Evolutionary conservation across 805 yeast species (phyloP), one percentile per base, ranked within the genome.

Genomic region (Candida michaelii): DNA sequence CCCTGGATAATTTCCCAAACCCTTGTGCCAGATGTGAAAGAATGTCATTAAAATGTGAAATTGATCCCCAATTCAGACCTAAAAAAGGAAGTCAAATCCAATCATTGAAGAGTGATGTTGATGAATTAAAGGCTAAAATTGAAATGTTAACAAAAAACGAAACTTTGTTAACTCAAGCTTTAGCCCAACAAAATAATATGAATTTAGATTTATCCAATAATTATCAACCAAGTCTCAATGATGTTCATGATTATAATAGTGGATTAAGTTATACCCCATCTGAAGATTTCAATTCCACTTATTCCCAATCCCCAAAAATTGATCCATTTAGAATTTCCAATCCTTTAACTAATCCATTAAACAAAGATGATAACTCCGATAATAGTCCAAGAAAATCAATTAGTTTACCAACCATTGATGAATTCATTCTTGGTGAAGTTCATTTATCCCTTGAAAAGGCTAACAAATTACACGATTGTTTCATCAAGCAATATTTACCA

Each of bases 61-160:
- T 90, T 17, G 96, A 90, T 62, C 97, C 97, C 1, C 83, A 83
- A 53, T 90, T 89, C 62, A 76, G 89, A 55, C 97, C 97, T 3
- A 83, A 87, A 53, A 89, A 89, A 62, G 97, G 97, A 0, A 83
- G 91, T 1, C 97, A 89, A 60, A 82, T 89, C 19, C 96, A 89
- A 53, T 75, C 83, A 41, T 67, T 90, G 53, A 76, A 89, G 51
- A 86, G 85, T 52, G 97, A 90, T 52, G 89, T 89, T 5, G 90
- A 85, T 55, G 91, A 84, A 51, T 65, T 89, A 50, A 81, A 83
- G 52, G 72, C 83, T 31, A 82, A 85, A 66, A 81, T 85, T 52
- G 88, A 83, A 54, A 73, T 76, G 62, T 61, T 82, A 35, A 63
- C 71, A 5, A 74, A 79, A 56, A 84, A 82, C 65, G 91, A 84